Percentiles rank a stretch among this genome's conserved stretches.
These are phyloP conservation scores for Rhizophagus clarus DNA, from an alignment of 192 early-diverging fungal genomes.

Conservation along the genomic window DNA sequence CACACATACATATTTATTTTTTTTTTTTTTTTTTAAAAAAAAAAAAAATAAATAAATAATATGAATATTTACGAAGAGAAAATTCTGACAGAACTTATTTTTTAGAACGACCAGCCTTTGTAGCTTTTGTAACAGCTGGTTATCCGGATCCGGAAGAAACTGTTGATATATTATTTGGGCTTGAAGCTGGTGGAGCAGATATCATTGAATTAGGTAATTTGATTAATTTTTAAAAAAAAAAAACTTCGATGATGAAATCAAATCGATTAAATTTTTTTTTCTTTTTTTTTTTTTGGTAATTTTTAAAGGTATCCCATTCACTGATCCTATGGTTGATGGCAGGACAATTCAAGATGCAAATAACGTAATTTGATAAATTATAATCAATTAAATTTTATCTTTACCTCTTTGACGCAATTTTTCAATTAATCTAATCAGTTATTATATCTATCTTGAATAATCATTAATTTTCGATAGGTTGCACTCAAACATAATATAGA, in stretches of 20 bases:
- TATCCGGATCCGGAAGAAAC: constrained; percentile 81
- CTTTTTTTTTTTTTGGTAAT: no score
- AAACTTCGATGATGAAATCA: neutral
- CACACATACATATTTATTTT: no score
- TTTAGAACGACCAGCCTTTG: constrained; percentile 81
- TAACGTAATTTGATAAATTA: constrained; percentile 51
- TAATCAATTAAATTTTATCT: neutral
- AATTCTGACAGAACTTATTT: neutral
- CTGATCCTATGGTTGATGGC: constrained; percentile 97
- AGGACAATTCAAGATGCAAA: constrained; percentile 94
- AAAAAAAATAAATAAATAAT: neutral
- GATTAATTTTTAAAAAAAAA: neutral
- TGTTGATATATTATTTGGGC: constrained; percentile 81
- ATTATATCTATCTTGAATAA: no score
- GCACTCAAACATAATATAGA: constrained; percentile 81
- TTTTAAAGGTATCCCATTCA: constrained; percentile 83
- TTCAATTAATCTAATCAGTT: neutral
- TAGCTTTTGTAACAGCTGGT: constrained; percentile 92
- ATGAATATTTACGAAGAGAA: no score
- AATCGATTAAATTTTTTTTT: neutral
- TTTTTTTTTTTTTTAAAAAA: neutral
- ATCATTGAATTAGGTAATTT: constrained; percentile 88
- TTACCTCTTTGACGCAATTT: neutral
- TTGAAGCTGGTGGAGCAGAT: constrained; percentile 91
- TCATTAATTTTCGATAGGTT: constrained; percentile 37